Conservation (phyloP, 1,139 yeast species). For the Chernovozyma aurita region DNA sequence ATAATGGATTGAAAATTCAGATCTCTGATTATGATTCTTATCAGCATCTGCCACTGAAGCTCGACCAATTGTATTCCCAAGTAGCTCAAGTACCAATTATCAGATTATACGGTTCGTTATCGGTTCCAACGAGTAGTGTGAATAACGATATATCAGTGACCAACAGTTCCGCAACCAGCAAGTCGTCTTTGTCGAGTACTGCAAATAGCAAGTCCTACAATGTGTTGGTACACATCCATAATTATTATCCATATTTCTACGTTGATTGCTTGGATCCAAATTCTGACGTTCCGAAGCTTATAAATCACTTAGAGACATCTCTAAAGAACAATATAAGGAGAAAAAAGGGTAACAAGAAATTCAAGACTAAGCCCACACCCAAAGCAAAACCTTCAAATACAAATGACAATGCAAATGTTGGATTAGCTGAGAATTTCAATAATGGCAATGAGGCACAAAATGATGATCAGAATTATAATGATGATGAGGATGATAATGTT, state of each 20-base stretch:
- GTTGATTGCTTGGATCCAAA: constrained; percentile 39
- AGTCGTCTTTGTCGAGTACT: constrained; percentile 2
- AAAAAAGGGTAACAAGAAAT: neutral
- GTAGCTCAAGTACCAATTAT: constrained; percentile 65
- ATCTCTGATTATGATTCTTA: constrained; percentile 63
- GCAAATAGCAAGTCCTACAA: constrained; percentile 14
- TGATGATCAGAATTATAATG: neutral
- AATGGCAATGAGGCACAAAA: neutral
- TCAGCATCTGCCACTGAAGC: constrained; percentile 35
- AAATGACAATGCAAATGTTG: neutral
- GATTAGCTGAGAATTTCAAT: neutral
- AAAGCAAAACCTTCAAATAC: neutral
- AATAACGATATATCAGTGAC: neutral
- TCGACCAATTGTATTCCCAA: constrained; percentile 27
- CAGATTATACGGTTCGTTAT: constrained; percentile 67
- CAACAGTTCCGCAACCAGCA: constrained; percentile 6
- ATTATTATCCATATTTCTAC: constrained; percentile 76
- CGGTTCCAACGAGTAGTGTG: constrained; percentile 17
- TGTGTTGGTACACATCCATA: constrained; percentile 67
- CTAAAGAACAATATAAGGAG: constrained; percentile 13
- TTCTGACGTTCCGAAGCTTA: constrained; percentile 12
- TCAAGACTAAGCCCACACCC: neutral
- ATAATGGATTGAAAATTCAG: constrained; percentile 29
- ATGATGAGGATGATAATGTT: neutral
- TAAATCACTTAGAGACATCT: constrained; percentile 16